phyloP scores from a whole-genome alignment of 805 yeast species.

The Cyberlindnera subsufficiens region DNA sequence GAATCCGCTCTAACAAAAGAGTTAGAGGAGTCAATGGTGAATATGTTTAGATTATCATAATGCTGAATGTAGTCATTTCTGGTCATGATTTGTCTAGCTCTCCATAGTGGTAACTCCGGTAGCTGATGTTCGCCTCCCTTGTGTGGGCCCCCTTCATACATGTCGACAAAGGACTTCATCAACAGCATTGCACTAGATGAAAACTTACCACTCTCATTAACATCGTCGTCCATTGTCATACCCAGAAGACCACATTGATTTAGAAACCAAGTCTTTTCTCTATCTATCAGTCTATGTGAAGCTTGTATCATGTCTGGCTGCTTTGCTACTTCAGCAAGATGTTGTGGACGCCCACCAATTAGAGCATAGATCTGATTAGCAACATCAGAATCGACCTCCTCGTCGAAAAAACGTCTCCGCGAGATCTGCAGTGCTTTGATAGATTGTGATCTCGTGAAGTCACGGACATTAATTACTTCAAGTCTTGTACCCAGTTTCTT shows the following conservation, averaged over 20 bases:
- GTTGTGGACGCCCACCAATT: conserved; percentile 84
- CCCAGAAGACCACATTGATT: conserved; percentile 80
- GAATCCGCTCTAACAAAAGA: conserved; percentile 75
- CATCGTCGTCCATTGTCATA: conserved; percentile 81
- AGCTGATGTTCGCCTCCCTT: conserved; percentile 39
- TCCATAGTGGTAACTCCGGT: conserved; percentile 77
- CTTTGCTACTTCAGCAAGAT: conserved; percentile 62
- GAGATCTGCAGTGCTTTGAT: conserved; percentile 47
- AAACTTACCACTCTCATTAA: conserved; percentile 78
- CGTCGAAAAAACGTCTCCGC: conserved; percentile 38
- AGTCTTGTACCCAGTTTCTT: conserved; percentile 67
- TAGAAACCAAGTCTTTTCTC: conserved; percentile 81
- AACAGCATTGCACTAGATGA: conserved; percentile 68
- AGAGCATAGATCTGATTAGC: conserved; percentile 58
- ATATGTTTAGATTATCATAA: conserved; percentile 71
- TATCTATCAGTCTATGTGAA: conserved; percentile 64
- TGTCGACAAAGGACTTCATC: conserved; percentile 64
- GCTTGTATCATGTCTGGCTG: conserved; percentile 52
- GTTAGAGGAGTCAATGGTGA: conserved; percentile 64
- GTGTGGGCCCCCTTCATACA: conserved; percentile 34
- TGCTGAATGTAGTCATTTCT: conserved; percentile 72
- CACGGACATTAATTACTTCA: conserved; percentile 65
- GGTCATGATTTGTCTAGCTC: conserved; percentile 82
- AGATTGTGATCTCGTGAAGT: conserved; percentile 51
- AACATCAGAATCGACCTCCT: conserved; percentile 29